Conservation (phyloP, 2,329 filamentous ascomycete genomes). For the Exophiala phaeomuriformis region DNA sequence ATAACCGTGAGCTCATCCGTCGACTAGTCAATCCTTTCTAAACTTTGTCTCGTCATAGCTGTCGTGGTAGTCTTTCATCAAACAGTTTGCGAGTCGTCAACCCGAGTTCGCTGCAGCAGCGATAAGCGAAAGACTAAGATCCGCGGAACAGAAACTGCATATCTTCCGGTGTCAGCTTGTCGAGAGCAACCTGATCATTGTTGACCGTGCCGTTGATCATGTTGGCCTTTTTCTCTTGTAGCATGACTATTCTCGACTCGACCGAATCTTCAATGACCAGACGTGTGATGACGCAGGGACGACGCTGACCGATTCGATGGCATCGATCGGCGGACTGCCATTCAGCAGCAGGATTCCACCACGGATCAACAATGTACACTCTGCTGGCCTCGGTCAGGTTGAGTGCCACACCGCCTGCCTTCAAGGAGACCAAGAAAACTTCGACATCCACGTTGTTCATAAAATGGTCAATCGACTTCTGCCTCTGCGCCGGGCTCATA, state of each 20-base stretch:
- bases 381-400: slow-evolving; percentile 91
- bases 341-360: slow-evolving; percentile 99
- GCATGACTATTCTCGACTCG: slow-evolving; percentile 85
- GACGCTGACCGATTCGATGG: slow-evolving; percentile 90
- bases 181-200: slow-evolving; percentile 81
- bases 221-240: slow-evolving; percentile 97
- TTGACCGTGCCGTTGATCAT: slow-evolving; percentile 98
- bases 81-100: too few relatives aligned
- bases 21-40: too few relatives aligned
- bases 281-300: slow-evolving; percentile 88
- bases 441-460: slow-evolving; percentile 93
- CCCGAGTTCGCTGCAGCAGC: too few relatives aligned
- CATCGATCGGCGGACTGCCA: slow-evolving; percentile 95
- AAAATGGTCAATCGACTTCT: slow-evolving; percentile 90
- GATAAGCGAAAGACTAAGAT: slow-evolving; percentile 25
- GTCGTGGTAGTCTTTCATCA: too few relatives aligned
- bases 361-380: slow-evolving; percentile 96
- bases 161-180: slow-evolving; percentile 82
- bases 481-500: slow-evolving; percentile 90
- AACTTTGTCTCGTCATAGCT: too few relatives aligned
- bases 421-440: slow-evolving; percentile 91
- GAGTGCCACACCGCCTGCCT: slow-evolving; percentile 89
- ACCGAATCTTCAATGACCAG: slow-evolving; percentile 96
- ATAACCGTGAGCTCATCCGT: too few relatives aligned
- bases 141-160: slow-evolving; percentile 95